Evolutionary conservation across 495 filamentous ascomycete genomes (phyloP).

Genomic region (Extremus antarcticus): DNA sequence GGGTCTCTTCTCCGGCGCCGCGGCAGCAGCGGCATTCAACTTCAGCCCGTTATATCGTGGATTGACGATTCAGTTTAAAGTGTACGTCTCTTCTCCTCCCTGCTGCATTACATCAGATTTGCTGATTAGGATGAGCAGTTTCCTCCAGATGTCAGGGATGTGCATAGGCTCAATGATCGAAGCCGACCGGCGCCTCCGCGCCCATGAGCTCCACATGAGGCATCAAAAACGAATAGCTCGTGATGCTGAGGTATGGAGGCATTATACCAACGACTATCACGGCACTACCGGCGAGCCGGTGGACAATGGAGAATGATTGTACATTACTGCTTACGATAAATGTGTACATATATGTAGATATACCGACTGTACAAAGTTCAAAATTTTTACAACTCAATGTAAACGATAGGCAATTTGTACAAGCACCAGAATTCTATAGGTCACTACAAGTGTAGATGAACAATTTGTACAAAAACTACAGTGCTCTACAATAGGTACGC

Average conservation of each 20-base stretch:
- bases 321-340: no score
- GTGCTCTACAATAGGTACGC: no score
- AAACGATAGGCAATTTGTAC: no score
- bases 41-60: constrained; percentile 67
- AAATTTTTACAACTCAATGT: no score
- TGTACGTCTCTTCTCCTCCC: constrained; percentile 38
- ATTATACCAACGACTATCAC: constrained; percentile 23
- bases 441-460: background rate
- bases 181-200: constrained; percentile 62
- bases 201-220: constrained; percentile 53
- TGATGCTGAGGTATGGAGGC: constrained; percentile 52
- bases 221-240: constrained; percentile 50
- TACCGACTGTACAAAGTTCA: no score
- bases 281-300: background rate
- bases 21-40: constrained; percentile 46
- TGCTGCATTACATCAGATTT: background rate
- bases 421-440: no score
- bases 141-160: constrained; percentile 81
- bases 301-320: background rate
- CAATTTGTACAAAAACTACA: no score
- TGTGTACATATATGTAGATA: background rate
- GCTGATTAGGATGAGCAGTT: constrained; percentile 44
- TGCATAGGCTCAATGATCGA: constrained; percentile 74
- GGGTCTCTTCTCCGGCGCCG: constrained; percentile 46
- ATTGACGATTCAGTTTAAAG: constrained; percentile 82